Conservation (phyloP, 768 basidiomycete species). For the Leucogyrophana mollusca region DNA sequence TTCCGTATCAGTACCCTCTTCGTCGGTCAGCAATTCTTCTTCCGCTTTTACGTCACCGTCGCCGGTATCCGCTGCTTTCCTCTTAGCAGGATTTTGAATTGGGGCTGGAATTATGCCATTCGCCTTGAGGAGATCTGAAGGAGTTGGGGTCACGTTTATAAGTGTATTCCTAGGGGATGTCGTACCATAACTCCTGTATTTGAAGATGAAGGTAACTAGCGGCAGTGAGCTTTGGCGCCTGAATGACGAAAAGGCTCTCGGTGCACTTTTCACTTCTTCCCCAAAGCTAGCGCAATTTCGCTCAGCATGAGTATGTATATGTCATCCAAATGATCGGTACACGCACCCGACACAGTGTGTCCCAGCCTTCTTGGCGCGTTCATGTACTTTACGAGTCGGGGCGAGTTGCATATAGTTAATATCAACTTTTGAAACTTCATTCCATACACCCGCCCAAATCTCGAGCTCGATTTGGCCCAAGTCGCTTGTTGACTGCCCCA, state of each 20-base stretch:
- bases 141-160: too few relatives aligned
- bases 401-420: too few relatives aligned
- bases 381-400: slow-evolving; percentile 18
- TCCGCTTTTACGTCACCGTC: slow-evolving; percentile 9
- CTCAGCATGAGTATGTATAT: not conserved
- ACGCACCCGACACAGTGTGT: slow-evolving; percentile 28
- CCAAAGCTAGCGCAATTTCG: slow-evolving; percentile 20
- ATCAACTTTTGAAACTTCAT: too few relatives aligned
- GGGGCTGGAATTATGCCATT: slow-evolving; percentile 23
- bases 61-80: slow-evolving; percentile 4
- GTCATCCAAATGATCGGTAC: not conserved
- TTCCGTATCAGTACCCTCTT: slow-evolving; percentile 3
- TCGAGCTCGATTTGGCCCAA: slow-evolving; percentile 20
- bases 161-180: too few relatives aligned
- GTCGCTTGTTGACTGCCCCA: slow-evolving; percentile 11
- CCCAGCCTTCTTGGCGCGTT: slow-evolving; percentile 30
- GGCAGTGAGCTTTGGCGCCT: slow-evolving; percentile 14
- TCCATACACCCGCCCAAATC: slow-evolving; percentile 6
- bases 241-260: not conserved
- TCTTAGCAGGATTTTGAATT: not conserved
- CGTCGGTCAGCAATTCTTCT: slow-evolving; percentile 6
- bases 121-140: slow-evolving; percentile 21
- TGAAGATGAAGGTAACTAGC: slow-evolving; percentile 26
- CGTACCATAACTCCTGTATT: slow-evolving; percentile 25
- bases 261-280: slow-evolving; percentile 5